phyloP scores from a whole-genome alignment of 2,329 filamentous ascomycete genomes.

The Aspergillus clavatus region DNA sequence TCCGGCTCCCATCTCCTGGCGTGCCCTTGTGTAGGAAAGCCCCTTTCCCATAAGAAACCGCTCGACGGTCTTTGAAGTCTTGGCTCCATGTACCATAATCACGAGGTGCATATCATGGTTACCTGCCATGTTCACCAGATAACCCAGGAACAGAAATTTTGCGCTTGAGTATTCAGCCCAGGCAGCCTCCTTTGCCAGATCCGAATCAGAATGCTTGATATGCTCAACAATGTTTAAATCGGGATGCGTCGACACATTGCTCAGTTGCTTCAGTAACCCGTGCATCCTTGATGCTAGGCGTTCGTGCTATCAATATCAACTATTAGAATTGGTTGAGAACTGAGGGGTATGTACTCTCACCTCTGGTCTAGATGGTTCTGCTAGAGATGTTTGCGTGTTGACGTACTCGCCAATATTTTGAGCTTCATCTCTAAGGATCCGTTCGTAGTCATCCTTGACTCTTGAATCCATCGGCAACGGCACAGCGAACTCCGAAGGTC shows the following conservation, averaged over 20 bases:
- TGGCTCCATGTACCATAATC: conserved; percentile 34
- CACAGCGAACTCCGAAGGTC: conserved; percentile 38
- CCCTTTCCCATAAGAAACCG: conserved; percentile 42
- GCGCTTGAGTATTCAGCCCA: conserved; percentile 47
- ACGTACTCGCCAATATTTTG: conserved; percentile 30
- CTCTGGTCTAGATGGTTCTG: conserved; percentile 16
- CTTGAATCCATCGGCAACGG: conserved; percentile 42
- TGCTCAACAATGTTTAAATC: conserved; percentile 41
- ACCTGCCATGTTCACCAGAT: conserved; percentile 35
- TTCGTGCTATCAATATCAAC: conserved; percentile 20
- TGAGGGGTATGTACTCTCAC: conserved; percentile 16
- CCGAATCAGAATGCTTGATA: conserved; percentile 29
- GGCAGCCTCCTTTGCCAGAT: conserved; percentile 36
- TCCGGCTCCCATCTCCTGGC: conserved; percentile 29
- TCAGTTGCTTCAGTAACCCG: conserved; percentile 33
- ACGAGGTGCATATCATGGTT: conserved; percentile 37
- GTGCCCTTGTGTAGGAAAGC: conserved; percentile 27
- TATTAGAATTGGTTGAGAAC: conserved; percentile 12
- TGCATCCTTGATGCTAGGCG: conserved; percentile 28
- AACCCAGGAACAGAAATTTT: conserved; percentile 44
- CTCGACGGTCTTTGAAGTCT: conserved; percentile 37
- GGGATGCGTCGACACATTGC: conserved; percentile 42
- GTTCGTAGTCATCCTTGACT: conserved; percentile 41
- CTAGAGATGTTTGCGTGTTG: conserved; percentile 11
- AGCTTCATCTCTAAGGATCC: conserved; percentile 26